These are phyloP conservation scores for Talaromyces stipitatus DNA, from an alignment of 495 filamentous ascomycete genomes.

Conservation along the genomic window DNA sequence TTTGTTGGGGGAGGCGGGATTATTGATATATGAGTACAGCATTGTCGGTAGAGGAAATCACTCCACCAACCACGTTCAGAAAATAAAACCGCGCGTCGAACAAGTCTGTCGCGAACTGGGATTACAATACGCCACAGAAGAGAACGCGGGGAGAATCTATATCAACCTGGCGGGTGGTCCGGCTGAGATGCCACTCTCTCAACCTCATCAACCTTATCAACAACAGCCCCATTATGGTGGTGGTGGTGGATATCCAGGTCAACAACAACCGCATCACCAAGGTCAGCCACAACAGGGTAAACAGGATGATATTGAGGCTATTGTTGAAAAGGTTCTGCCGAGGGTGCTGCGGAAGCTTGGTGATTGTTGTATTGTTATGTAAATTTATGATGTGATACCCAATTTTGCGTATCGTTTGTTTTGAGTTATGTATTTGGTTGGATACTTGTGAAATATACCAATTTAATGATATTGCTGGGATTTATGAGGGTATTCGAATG, in stretches of 20 bases:
- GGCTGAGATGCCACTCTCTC: constrained; percentile 44
- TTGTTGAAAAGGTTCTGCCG: constrained; percentile 55
- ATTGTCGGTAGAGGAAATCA: constrained; percentile 97
- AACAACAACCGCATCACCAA: constrained; percentile 23
- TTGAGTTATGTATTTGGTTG: background rate
- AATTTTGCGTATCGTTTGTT: background rate
- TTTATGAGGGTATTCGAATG: background rate
- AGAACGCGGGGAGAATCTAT: constrained; percentile 81
- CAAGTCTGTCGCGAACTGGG: constrained; percentile 74
- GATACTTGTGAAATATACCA: background rate
- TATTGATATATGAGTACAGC: constrained; percentile 17
- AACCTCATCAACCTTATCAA: constrained; percentile 23
- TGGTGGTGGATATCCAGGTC: constrained; percentile 26
- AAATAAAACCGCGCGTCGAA: constrained; percentile 88
- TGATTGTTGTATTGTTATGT: constrained; percentile 78
- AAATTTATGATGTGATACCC: constrained; percentile 13
- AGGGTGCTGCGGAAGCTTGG: constrained; percentile 55
- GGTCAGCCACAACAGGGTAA: constrained; percentile 33
- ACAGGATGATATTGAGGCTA: constrained; percentile 55
- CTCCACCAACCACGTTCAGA: constrained; percentile 67
- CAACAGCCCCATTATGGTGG: constrained; percentile 21
- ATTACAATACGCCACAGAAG: constrained; percentile 72
- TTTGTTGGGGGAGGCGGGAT: too few relatives aligned
- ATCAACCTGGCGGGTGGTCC: constrained; percentile 57
- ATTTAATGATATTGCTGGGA: too few relatives aligned